Percentiles rank a stretch among this genome's conserved stretches.
These are phyloP conservation scores for Boletus eberwhitei DNA, from an alignment of 768 basidiomycete genomes.

Conservation along the genomic window DNA sequence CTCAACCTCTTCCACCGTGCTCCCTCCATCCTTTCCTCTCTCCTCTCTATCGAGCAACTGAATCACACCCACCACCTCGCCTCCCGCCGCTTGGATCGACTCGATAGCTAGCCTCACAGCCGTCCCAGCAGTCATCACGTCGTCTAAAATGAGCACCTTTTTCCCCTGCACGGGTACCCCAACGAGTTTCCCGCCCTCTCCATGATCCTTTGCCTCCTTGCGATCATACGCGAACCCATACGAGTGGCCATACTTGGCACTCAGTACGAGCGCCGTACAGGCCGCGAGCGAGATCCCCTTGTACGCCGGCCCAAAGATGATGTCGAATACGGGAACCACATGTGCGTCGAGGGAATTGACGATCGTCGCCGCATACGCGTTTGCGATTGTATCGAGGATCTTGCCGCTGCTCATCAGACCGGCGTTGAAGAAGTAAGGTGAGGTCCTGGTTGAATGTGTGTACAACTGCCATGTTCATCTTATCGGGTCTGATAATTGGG, in stretches of 20 bases:
- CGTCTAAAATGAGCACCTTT: constrained; percentile 86
- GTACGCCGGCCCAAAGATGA: constrained; percentile 96
- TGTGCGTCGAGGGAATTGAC: constrained; percentile 38
- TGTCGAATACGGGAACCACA: constrained; percentile 54
- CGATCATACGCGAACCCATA: constrained; percentile 90
- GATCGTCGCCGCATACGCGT: constrained; percentile 83
- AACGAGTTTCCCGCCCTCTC: constrained; percentile 90
- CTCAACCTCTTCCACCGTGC: constrained; percentile 84
- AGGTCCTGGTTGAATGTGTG: constrained; percentile 46
- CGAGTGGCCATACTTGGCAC: constrained; percentile 56
- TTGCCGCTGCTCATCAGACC: constrained; percentile 82
- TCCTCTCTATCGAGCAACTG: constrained; percentile 73
- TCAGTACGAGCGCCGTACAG: constrained; percentile 72
- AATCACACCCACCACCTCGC: constrained; percentile 84
- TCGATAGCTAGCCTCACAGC: constrained; percentile 84
- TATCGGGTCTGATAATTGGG: neutral
- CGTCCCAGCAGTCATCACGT: constrained; percentile 92
- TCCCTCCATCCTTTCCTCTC: constrained; percentile 46
- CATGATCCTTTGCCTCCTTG: constrained; percentile 95
- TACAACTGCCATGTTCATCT: neutral
- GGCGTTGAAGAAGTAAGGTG: constrained; percentile 98
- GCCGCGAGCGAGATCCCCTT: constrained; percentile 96
- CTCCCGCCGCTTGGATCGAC: constrained; percentile 63
- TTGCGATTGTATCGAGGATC: constrained; percentile 70
- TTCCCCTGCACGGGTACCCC: constrained; percentile 81